Evolutionary conservation across 495 filamentous ascomycete genomes (phyloP), one percentile per base, ranked within the genome.

Genomic region (Penicillium nucicola): DNA sequence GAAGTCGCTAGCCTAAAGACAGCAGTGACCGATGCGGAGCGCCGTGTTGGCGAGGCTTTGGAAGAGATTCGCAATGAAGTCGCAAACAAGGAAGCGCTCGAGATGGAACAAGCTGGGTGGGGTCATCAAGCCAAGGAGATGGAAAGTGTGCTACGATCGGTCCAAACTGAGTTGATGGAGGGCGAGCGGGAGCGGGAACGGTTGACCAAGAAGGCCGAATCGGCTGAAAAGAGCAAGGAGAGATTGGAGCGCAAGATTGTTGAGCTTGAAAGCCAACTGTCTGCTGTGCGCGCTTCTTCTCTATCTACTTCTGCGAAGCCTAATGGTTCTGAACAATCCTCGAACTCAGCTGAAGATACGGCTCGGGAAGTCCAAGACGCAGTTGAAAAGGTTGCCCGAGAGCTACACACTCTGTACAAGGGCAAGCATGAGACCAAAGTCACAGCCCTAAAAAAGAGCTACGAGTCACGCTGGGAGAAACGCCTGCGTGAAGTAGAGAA

Each of bases 371-470:
- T 90, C 15, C 90, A 96, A 56, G 83, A 90, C 31, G 92, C 95
- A 13, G 89, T 97, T n/a, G 88, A 92, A 67, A 87, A 86, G 50
- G 89, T 96, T 23, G 92, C 88, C 2, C 80, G 87, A 10, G 93
- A 98, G 58, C 77, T 97, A 19, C 93, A 98, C 60, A 77, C 81
- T 0, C 77, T 96, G n/a, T 98, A 98, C 76, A 97, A 96, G 70
- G 79, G 82, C 63, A 98, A 98, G 64, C 95, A 98, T 63, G 92
- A 96, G 71, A 87, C 83, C 39, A 98, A 98, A 71, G 92, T 97
- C 20, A 81, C 87, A 0, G 91, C 90, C 7, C 76, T 98, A 49
- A 97, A 97, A 72, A 96, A 96, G 67, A 91, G 85, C 66, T 97
- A 97, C 68, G 90, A 96, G 60, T 77, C 77, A 35, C 83, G 92